Base-by-base conservation (phyloP, 2,329 filamentous ascomycete species). In the Didymella lethalis region DNA sequence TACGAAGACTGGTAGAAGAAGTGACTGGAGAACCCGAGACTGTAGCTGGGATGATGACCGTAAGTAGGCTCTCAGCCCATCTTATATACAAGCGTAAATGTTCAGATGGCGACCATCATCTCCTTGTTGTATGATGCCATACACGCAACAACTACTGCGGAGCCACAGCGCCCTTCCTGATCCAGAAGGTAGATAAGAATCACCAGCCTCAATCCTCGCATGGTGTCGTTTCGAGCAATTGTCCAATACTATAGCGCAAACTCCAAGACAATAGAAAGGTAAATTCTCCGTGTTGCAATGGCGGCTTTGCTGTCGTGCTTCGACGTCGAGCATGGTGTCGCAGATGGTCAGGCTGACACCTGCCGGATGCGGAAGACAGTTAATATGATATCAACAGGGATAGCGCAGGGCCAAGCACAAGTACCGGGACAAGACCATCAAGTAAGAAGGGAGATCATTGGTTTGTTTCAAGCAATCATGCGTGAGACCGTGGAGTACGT, bases 321-420 rank as follows among this genome's bases (percentile, higher is more conserved):
- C 36, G 38, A 48, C 16, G 31, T 57, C 12, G 38, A 47, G 14
- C 48, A 31, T 26, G 23, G 45, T 57, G 26, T 47, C 32, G n/a
- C 54, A 48, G 50, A 49, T 54, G 54, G 49, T 48, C 54, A 54
- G 36, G 46, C 54, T 61, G 32, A 54, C 59, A 61, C 59, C 59
- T 61, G 54, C 59, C 59, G 29, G 25, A 54, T 61, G 10, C 3
- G 41, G 59, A 54, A 29, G 47, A 40, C 23, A 38, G 6, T 45
- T 55, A 50, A 61, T 50, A 44, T 50, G 26, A 20, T 32, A 54
- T 53, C 11, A 16, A 29, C 53, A 55, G 40, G 48, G 54, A 48
- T 57, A 29, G 43, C 8, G 28, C 32, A 28, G 25, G 43, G 54
- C 54, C 54, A 61, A 57, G 59, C 18, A 3, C 26, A 58, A 58